Evolutionary conservation across 257 asterid genomes (phyloP), one percentile per base, ranked within the genome.

Genomic region (Plantago elongata): DNA sequence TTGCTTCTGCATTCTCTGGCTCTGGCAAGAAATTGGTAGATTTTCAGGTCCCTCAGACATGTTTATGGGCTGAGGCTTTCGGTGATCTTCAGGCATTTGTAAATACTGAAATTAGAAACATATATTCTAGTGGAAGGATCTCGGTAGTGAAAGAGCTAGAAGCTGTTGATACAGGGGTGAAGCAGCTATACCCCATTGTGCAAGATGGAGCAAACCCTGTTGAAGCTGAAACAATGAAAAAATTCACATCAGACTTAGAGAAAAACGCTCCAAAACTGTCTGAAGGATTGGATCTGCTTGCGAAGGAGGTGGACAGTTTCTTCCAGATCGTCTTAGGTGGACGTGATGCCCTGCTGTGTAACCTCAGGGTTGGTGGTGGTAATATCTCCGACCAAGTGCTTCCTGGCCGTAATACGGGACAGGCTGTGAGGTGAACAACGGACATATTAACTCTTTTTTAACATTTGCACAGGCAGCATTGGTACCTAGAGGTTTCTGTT

Each of bases 291-390:
- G 86, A 83, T 73, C 51, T 67, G 45, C 81, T 92, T 10, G 87
- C 75, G 14, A 79, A 74, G 80, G 90, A 83, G 76, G 83, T 85
- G 12, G 95, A 92, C 60, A 57, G 77, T 37, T 92, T 86, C 70
- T 92, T 88, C 67, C 85, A 79, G 42, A 84, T 81, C 13, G 87
- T 92, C 67, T 65, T 92, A 29, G 77, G 74, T 0, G 97, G 95
- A 50, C 94, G 98, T 0, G 92, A 88, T 68, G 90, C 90, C 11
- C 74, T 92, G 77, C 84, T 89, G 56, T 78, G 88, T 69, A 86
- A 84, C 66, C 90, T 88, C 54, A 83, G 97, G 78, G 76, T 79
- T 68, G 90, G 81, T 40, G 84, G 87, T 37, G 84, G 87, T 37
- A 60, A 76, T 9, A 68, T 54, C 22, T 54, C 68, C 9, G 77